These are phyloP conservation scores for Moringa oleifera DNA, from an alignment of 345 rosid genomes.

Conservation along the genomic window DNA sequence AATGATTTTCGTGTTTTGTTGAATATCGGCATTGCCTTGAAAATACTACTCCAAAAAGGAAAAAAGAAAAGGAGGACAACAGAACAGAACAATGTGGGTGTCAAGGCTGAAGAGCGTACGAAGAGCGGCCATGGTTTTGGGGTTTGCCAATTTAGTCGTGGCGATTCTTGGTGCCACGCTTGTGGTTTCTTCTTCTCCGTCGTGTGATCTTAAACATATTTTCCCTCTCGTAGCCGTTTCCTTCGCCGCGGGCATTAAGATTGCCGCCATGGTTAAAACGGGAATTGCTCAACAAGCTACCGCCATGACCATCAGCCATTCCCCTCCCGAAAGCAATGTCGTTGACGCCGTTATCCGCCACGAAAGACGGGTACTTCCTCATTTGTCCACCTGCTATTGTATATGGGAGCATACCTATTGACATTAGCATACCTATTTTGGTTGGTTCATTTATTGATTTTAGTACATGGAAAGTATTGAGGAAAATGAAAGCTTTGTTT, in stretches of 20 bases:
- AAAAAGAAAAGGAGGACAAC: not conserved
- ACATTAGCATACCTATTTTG: too few species aligned
- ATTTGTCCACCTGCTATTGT: too few species aligned
- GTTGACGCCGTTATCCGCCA: slow-evolving; percentile 38
- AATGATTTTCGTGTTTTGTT: too few species aligned
- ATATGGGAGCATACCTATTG: too few species aligned
- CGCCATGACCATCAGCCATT: slow-evolving; percentile 53
- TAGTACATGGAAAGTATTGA: too few species aligned
- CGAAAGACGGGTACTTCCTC: slow-evolving; percentile 45
- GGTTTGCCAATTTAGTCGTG: slow-evolving; percentile 40
- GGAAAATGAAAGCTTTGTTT: not conserved
- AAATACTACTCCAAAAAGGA: too few species aligned
- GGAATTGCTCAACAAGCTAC: slow-evolving; percentile 66
- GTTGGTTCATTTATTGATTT: too few species aligned
- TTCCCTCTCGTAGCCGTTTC: slow-evolving; percentile 43
- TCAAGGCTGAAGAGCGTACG: slow-evolving; percentile 40
- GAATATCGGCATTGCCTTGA: too few species aligned
- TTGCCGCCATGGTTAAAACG: slow-evolving; percentile 46
- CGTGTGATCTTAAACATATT: slow-evolving; percentile 28
- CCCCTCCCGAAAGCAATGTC: slow-evolving; percentile 27
- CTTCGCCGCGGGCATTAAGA: slow-evolving; percentile 40
- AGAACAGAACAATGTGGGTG: slow-evolving; percentile 24
- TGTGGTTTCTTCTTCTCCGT: slow-evolving; percentile 21
- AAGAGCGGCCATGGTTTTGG: slow-evolving; percentile 37
- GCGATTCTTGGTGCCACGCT: slow-evolving; percentile 46